These are phyloP conservation scores for Pleurozium schreberi DNA, from an alignment of 225 moss, liverwort and hornwort species.

Conservation along the genomic window DNA sequence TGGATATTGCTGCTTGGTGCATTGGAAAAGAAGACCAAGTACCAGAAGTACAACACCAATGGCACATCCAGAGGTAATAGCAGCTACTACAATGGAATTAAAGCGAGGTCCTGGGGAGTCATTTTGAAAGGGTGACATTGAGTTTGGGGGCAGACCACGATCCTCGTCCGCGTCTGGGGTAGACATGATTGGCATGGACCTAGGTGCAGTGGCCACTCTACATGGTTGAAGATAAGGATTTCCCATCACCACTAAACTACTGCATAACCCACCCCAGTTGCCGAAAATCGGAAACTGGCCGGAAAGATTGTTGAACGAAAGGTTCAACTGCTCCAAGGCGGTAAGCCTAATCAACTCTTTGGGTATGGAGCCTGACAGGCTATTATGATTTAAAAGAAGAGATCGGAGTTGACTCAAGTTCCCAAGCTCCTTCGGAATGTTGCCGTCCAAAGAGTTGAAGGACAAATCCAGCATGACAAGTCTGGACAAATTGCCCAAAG, in stretches of 20 bases:
- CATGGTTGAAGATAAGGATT: constrained; percentile 47
- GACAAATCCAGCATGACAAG: constrained; percentile 58
- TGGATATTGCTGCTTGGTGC: constrained; percentile 58
- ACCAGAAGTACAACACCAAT: constrained; percentile 74
- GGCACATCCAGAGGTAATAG: constrained; percentile 87
- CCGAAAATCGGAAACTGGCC: constrained; percentile 45
- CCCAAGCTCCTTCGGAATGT: constrained; percentile 42
- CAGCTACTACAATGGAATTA: constrained; percentile 70
- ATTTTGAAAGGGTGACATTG: background rate
- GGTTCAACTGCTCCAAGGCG: constrained; percentile 49
- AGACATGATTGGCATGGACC: constrained; percentile 24
- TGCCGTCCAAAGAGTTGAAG: constrained; percentile 30
- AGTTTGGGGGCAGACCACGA: background rate
- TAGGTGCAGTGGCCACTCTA: constrained; percentile 35
- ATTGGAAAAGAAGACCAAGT: constrained; percentile 77
- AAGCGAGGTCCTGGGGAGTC: constrained; percentile 15
- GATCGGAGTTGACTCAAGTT: constrained; percentile 36
- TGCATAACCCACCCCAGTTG: constrained; percentile 43
- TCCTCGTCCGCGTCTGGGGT: background rate
- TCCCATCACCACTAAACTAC: constrained; percentile 48
- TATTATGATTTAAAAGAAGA: constrained; percentile 46
- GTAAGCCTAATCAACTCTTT: constrained; percentile 48
- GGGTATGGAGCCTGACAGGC: constrained; percentile 48
- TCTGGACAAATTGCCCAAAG: constrained; percentile 33
- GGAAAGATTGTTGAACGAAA: constrained; percentile 61